These are phyloP conservation scores for Clavispora asparagi DNA, from an alignment of 805 yeast genomes.

Conservation along the genomic window DNA sequence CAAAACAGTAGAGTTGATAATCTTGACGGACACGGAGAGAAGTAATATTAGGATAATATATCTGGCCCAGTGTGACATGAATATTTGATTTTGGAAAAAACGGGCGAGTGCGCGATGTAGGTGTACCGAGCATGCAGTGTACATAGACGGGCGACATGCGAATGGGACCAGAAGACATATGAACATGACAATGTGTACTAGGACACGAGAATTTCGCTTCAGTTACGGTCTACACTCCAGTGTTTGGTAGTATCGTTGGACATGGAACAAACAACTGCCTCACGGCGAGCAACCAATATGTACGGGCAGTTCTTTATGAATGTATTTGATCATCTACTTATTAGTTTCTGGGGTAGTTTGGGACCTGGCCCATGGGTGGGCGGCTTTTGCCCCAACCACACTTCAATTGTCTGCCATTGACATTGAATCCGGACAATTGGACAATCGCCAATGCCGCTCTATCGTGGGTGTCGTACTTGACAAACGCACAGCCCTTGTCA, in stretches of 20 bases:
- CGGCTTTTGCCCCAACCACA: slow-evolving; percentile 83
- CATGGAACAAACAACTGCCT: too few relatives aligned
- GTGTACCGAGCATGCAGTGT: not conserved
- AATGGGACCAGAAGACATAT: not conserved
- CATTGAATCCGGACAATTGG: slow-evolving; percentile 62
- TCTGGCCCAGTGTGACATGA: not conserved
- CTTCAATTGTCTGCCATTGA: slow-evolving; percentile 74
- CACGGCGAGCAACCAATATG: too few relatives aligned
- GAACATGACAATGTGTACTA: too few relatives aligned
- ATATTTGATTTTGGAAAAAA: not conserved
- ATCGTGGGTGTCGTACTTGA: slow-evolving; percentile 80
- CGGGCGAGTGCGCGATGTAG: not conserved
- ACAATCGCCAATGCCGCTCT: slow-evolving; percentile 85
- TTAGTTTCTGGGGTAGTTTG: not conserved
- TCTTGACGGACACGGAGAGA: not conserved
- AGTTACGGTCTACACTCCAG: too few relatives aligned
- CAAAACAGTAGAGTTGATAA: not conserved
- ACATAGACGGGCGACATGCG: not conserved
- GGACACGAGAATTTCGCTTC: too few relatives aligned
- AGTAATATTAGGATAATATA: not conserved
- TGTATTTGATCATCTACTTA: not conserved
- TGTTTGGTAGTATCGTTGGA: too few relatives aligned
- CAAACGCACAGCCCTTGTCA: slow-evolving; percentile 85
- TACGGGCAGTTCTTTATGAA: too few relatives aligned
- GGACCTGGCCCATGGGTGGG: slow-evolving; percentile 20